Percentiles rank a stretch among this genome's conserved stretches.
Conservation (phyloP, 2,329 filamentous ascomycete species). For the Fusarium sp. region DNA sequence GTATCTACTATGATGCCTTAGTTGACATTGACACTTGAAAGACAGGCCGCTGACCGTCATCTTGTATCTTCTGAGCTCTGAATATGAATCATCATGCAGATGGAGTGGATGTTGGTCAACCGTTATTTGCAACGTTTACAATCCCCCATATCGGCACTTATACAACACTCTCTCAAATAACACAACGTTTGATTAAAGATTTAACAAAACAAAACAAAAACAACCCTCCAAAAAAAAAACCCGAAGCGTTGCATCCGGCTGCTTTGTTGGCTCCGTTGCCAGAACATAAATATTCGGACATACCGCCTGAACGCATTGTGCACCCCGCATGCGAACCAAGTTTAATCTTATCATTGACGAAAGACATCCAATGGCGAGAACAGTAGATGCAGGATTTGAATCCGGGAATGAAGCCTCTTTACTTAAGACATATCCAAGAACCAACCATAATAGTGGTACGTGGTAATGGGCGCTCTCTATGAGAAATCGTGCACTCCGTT, state of each 20-base stretch:
- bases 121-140: neutral
- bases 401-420: neutral
- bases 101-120: neutral
- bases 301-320: neutral
- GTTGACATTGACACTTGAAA: no score
- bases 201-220: neutral
- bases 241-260: neutral
- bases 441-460: neutral
- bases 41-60: neutral
- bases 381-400: neutral
- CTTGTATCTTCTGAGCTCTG: neutral
- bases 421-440: slow-evolving; percentile 16
- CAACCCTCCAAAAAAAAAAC: neutral
- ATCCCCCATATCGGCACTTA: neutral
- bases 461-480: slow-evolving; percentile 6
- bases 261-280: neutral
- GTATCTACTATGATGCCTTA: no score
- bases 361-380: neutral
- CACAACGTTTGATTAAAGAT: neutral
- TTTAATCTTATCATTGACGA: neutral
- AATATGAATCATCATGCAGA: neutral
- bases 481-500: slow-evolving; percentile 27
- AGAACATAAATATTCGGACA: neutral
- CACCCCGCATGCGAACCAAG: slow-evolving; percentile 10
- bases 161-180: neutral